phyloP scores from a whole-genome alignment of 164 flowering plant species.

The Stephania yunnanensis region DNA sequence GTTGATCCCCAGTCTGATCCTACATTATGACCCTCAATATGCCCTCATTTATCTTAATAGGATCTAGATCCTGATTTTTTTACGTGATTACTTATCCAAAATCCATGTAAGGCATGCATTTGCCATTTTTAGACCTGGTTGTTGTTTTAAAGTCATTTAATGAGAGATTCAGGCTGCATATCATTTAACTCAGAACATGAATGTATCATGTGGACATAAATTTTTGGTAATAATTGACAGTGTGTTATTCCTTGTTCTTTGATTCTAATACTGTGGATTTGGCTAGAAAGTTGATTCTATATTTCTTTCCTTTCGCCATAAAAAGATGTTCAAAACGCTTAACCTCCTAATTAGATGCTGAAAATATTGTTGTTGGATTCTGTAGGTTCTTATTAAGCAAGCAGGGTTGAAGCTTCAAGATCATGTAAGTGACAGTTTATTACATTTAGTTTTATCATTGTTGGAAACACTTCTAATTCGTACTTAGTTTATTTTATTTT shows the following conservation, averaged over 20 bases:
- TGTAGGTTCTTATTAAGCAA: constrained; percentile 86
- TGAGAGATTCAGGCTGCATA: not conserved
- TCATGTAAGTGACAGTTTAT: constrained; percentile 38
- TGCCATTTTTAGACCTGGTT: not conserved
- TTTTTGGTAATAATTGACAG: not conserved
- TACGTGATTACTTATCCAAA: too few species aligned
- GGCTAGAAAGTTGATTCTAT: not conserved
- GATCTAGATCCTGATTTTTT: too few species aligned
- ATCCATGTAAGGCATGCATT: too few species aligned
- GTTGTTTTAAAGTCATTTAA: not conserved
- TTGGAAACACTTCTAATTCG: too few species aligned
- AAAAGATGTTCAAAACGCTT: not conserved
- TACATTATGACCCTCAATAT: too few species aligned
- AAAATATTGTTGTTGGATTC: constrained; percentile 1
- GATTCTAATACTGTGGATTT: not conserved
- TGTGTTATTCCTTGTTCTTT: not conserved
- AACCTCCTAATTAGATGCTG: not conserved
- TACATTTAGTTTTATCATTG: too few species aligned
- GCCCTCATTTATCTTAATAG: too few species aligned
- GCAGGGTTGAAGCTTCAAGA: constrained; percentile 83
- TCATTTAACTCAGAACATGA: not conserved
- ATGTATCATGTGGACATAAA: not conserved
- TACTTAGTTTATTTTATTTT: too few species aligned
- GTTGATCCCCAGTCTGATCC: too few species aligned
- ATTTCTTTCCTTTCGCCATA: not conserved